These are phyloP conservation scores for Dalbergia cochinchinensis DNA, from an alignment of 306 rosid species.

Conservation along the genomic window DNA sequence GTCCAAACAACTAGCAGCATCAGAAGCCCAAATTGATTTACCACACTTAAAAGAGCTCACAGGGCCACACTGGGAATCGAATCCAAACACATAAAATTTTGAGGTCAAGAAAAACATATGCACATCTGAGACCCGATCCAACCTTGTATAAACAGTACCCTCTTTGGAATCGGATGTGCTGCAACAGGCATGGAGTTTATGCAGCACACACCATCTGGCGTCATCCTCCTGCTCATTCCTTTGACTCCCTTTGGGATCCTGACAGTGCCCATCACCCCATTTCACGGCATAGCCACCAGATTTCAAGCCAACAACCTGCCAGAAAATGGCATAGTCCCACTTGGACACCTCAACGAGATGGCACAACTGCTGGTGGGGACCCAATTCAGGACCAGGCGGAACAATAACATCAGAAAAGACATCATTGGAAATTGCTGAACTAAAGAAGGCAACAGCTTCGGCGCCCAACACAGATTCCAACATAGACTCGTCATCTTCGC, in stretches of 20 bases:
- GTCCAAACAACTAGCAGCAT: slow-evolving; percentile 57
- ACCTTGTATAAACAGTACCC: slow-evolving; percentile 52
- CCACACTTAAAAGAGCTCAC: slow-evolving; percentile 69
- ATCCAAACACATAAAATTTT: slow-evolving; percentile 65
- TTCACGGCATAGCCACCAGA: slow-evolving; percentile 76
- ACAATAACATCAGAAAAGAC: slow-evolving; percentile 58
- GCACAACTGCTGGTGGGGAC: slow-evolving; percentile 60
- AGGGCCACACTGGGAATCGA: slow-evolving; percentile 66
- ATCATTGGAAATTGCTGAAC: slow-evolving; percentile 66
- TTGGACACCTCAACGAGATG: slow-evolving; percentile 73
- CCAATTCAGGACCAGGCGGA: slow-evolving; percentile 55
- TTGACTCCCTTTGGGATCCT: slow-evolving; percentile 52
- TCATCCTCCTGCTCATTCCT: slow-evolving; percentile 53
- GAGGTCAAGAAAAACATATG: slow-evolving; percentile 81
- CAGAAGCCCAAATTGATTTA: slow-evolving; percentile 71
- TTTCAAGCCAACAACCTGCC: slow-evolving; percentile 80
- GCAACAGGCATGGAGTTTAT: slow-evolving; percentile 69
- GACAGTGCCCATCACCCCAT: slow-evolving; percentile 84
- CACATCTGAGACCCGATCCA: slow-evolving; percentile 62
- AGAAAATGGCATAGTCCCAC: slow-evolving; percentile 85
- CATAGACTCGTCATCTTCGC: slow-evolving; percentile 74
- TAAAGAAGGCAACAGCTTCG: slow-evolving; percentile 78
- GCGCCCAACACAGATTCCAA: slow-evolving; percentile 82
- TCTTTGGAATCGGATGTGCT: slow-evolving; percentile 57
- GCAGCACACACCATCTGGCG: slow-evolving; percentile 69